These are phyloP conservation scores for Typha latifolia DNA, from an alignment of 176 grass and related monocot species.

Conservation along the genomic window DNA sequence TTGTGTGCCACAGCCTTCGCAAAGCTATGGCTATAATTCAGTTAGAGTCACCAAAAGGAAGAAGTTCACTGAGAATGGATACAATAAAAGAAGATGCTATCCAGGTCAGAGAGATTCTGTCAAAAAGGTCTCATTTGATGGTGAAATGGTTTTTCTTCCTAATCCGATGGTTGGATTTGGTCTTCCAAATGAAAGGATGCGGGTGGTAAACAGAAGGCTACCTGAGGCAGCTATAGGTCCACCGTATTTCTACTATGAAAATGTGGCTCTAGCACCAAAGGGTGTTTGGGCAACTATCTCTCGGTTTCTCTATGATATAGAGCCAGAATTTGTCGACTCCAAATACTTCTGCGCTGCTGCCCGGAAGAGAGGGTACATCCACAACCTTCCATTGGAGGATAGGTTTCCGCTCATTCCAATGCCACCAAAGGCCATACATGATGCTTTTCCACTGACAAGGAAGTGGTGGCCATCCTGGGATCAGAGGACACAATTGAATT, in stretches of 20 bases:
- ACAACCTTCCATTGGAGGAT: conserved; percentile 57
- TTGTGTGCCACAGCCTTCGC: conserved; percentile 1
- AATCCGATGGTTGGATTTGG: conserved; percentile 69
- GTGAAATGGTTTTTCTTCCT: conserved; percentile 32
- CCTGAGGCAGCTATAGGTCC: conserved; percentile 46
- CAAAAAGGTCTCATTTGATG: conserved; percentile 13
- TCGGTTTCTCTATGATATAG: conserved; percentile 54
- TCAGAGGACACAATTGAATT: conserved; percentile 66
- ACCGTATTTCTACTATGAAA: conserved; percentile 86
- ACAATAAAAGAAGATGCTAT: conserved; percentile 32
- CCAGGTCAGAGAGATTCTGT: conserved; percentile 18
- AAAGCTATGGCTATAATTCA: background rate
- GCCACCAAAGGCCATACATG: conserved; percentile 49
- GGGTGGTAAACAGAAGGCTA: conserved; percentile 19
- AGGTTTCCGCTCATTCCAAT: conserved; percentile 42
- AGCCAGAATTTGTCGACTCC: conserved; percentile 71
- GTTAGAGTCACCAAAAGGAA: background rate
- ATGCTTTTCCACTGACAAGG: conserved; percentile 48
- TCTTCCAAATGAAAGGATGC: conserved; percentile 33
- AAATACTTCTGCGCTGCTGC: conserved; percentile 63
- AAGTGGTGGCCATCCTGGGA: conserved; percentile 84
- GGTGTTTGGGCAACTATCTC: conserved; percentile 61
- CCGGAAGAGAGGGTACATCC: conserved; percentile 72
- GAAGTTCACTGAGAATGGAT: background rate
- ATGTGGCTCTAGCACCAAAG: conserved; percentile 66